These are phyloP conservation scores for Tuber magnatum DNA, from an alignment of 495 filamentous ascomycete genomes.

Conservation along the genomic window DNA sequence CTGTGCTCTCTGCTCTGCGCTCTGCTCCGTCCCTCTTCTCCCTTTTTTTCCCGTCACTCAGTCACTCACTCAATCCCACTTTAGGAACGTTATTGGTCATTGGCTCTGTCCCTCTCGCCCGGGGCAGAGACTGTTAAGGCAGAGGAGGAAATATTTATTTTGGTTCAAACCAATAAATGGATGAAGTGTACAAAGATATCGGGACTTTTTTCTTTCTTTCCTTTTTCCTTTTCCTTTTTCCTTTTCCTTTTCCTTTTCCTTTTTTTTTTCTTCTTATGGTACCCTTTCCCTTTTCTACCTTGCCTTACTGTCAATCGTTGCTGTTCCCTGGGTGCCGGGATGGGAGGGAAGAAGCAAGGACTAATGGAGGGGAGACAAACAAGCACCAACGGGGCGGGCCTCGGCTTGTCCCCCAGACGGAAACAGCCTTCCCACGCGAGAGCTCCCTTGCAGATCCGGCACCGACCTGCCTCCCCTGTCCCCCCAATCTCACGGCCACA, in stretches of 20 bases:
- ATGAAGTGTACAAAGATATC: conserved; percentile 1
- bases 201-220: neutral
- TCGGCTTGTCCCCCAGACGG: conserved; percentile 36
- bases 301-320: neutral
- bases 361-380: conserved; percentile 21
- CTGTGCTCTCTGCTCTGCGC: neutral
- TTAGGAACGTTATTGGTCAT: neutral
- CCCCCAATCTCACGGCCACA: neutral
- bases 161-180: neutral
- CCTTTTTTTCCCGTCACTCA: neutral
- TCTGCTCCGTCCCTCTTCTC: neutral
- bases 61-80: neutral
- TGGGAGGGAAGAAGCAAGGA: conserved; percentile 29
- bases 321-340: conserved; percentile 10
- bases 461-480: neutral
- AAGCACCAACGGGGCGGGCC: conserved; percentile 26
- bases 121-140: neutral
- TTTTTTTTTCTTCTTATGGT: too few relatives aligned
- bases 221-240: neutral
- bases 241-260: neutral
- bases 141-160: neutral
- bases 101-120: neutral
- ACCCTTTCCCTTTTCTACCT: neutral
- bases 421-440: conserved; percentile 36
- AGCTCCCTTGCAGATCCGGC: conserved; percentile 34